Conservation (phyloP, 73 alveolate species). For the Stentor roeselii region DNA sequence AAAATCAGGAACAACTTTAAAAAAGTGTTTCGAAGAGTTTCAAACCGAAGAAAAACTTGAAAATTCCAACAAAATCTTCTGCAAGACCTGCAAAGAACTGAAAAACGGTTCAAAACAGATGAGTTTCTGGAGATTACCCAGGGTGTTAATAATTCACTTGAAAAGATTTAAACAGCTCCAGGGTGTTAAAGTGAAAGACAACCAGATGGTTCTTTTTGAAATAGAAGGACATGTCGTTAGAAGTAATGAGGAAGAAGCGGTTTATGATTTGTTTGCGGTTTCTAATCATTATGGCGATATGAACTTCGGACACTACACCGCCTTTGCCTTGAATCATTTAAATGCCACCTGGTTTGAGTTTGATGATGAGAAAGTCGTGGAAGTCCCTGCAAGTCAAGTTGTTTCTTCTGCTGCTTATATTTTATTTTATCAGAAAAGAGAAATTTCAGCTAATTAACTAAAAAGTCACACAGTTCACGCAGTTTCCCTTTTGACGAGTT, state of each 20-base stretch:
- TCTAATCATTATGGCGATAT: slow-evolving; percentile 94
- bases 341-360: slow-evolving; percentile 77
- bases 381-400: slow-evolving; percentile 8
- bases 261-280: slow-evolving; percentile 90
- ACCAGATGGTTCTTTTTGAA: slow-evolving; percentile 55
- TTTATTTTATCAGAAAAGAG: neutral
- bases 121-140: slow-evolving; percentile 81
- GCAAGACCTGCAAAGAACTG: slow-evolving; percentile 87
- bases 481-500: neutral
- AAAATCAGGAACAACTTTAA: slow-evolving; percentile 31
- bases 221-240: slow-evolving; percentile 51
- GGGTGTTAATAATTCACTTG: slow-evolving; percentile 68
- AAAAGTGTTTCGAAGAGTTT: slow-evolving; percentile 83
- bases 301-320: slow-evolving; percentile 98
- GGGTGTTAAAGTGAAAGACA: slow-evolving; percentile 38
- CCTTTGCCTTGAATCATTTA: slow-evolving; percentile 74
- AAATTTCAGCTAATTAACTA: neutral
- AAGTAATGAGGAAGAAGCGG: slow-evolving; percentile 35
- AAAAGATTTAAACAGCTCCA: slow-evolving; percentile 75
- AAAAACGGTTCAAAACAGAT: slow-evolving; percentile 78
- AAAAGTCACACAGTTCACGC: neutral
- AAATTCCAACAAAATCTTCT: slow-evolving; percentile 84
- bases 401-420: slow-evolving; percentile 7
- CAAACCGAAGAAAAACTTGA: slow-evolving; percentile 83
- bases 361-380: slow-evolving; percentile 80